Evolutionary conservation across 352 stramenopile species (phyloP).

Genomic region (Bremia lactucae): DNA sequence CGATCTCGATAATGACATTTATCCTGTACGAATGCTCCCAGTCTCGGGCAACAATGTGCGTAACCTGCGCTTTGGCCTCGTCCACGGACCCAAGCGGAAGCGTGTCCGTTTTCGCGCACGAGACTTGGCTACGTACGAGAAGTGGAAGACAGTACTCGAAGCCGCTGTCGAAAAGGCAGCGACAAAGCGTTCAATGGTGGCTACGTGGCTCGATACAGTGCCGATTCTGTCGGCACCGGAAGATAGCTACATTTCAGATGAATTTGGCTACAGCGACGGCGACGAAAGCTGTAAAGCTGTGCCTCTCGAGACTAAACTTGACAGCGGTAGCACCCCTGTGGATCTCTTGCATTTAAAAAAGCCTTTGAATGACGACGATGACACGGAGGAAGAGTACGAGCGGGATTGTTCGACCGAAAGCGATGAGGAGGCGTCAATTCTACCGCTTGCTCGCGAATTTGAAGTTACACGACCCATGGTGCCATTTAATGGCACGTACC

Average conservation of each 20-base stretch:
- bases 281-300: slow-evolving; percentile 6
- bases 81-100: slow-evolving; percentile 23
- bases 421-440: slow-evolving; percentile 8
- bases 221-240: slow-evolving; percentile 14
- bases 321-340: too few species aligned
- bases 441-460: slow-evolving; percentile 6
- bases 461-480: slow-evolving; percentile 4
- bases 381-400: slow-evolving; percentile 3
- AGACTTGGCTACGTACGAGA: slow-evolving; percentile 15
- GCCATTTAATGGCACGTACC: background rate
- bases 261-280: slow-evolving; percentile 22
- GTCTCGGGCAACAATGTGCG: slow-evolving; percentile 25
- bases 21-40: slow-evolving; percentile 21
- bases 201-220: slow-evolving; percentile 8
- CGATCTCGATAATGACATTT: slow-evolving; percentile 9
- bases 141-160: slow-evolving; percentile 21
- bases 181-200: slow-evolving; percentile 16
- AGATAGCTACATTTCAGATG: slow-evolving; percentile 16
- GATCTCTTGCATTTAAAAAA: slow-evolving; percentile 16
- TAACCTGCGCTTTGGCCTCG: slow-evolving; percentile 17
- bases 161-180: slow-evolving; percentile 21
- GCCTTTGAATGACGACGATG: slow-evolving; percentile 2
- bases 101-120: slow-evolving; percentile 20
- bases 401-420: slow-evolving; percentile 9
- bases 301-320: too few species aligned